phyloP scores from a whole-genome alignment of 306 rosid genomes.

The Casuarina equisetifolia region DNA sequence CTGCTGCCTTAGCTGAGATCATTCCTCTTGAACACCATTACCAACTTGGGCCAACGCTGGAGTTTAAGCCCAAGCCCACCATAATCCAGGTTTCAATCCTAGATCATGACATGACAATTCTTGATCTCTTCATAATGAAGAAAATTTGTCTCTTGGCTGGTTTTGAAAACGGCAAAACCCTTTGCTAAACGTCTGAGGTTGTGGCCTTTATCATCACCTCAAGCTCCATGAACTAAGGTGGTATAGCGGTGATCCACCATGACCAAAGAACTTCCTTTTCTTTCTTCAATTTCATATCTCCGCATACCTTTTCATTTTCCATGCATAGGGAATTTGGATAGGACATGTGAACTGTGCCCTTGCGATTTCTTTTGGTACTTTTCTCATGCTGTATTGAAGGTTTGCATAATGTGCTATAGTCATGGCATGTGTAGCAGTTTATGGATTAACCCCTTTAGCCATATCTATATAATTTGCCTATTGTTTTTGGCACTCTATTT shows the following conservation, averaged over 20 bases:
- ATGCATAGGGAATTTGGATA: background rate
- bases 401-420: background rate
- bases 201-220: background rate
- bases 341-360: background rate
- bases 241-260: background rate
- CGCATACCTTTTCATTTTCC: background rate
- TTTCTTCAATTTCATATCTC: background rate
- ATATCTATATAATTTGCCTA: background rate
- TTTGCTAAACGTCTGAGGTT: too few relatives aligned
- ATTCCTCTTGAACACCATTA: too few relatives aligned
- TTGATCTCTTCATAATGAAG: too few relatives aligned
- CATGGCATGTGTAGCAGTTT: background rate
- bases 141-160: background rate
- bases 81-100: too few relatives aligned
- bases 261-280: background rate
- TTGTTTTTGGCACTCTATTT: too few relatives aligned
- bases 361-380: background rate
- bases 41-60: too few relatives aligned
- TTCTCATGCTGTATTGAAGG: background rate
- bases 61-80: too few relatives aligned
- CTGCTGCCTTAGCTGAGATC: too few relatives aligned
- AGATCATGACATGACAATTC: too few relatives aligned
- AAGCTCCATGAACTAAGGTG: background rate
- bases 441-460: background rate
- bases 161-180: too few relatives aligned